These are phyloP conservation scores for Astragalus membranaceus DNA, from an alignment of 306 rosid genomes.

Conservation along the genomic window DNA sequence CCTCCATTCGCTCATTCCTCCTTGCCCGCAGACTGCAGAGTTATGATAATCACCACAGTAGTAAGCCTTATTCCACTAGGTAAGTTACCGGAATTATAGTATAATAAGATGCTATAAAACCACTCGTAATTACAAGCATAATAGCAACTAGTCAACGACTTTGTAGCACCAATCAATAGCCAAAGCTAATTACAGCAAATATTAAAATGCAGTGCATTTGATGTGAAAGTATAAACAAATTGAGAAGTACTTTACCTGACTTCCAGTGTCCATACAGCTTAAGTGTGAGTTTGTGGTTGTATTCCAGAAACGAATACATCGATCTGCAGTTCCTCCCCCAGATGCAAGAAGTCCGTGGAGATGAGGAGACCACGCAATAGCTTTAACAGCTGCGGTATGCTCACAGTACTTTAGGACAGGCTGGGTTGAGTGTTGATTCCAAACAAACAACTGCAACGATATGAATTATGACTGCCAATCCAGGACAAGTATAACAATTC, in stretches of 20 bases:
- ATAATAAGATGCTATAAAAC: neutral
- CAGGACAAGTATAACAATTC: slow-evolving; percentile 14
- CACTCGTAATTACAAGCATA: neutral
- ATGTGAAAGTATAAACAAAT: neutral
- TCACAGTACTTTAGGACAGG: slow-evolving; percentile 92
- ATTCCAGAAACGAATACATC: slow-evolving; percentile 97
- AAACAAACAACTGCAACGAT: slow-evolving; percentile 67
- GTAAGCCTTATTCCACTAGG: neutral
- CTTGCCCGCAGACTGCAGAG: too few species aligned
- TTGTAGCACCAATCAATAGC: neutral
- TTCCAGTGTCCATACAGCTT: slow-evolving; percentile 96
- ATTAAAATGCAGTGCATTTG: neutral
- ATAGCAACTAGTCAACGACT: slow-evolving; percentile 1
- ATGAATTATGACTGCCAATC: slow-evolving; percentile 17
- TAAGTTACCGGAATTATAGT: neutral
- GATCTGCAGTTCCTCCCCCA: slow-evolving; percentile 98
- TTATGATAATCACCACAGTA: too few species aligned
- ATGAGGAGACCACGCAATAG: slow-evolving; percentile 99
- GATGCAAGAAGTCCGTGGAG: slow-evolving; percentile 99
- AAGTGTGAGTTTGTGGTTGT: slow-evolving; percentile 90
- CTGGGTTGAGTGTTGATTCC: slow-evolving; percentile 97
- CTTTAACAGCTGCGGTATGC: slow-evolving; percentile 99
- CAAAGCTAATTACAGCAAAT: neutral
- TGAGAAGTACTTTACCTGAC: slow-evolving; percentile 63
- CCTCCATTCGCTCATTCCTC: neutral